A percentile compares a stretch with the other conserved stretches of the same genome.
phyloP scores from a whole-genome alignment of 306 rosid species.

The cucumber (Cucumis sativus) region DNA sequence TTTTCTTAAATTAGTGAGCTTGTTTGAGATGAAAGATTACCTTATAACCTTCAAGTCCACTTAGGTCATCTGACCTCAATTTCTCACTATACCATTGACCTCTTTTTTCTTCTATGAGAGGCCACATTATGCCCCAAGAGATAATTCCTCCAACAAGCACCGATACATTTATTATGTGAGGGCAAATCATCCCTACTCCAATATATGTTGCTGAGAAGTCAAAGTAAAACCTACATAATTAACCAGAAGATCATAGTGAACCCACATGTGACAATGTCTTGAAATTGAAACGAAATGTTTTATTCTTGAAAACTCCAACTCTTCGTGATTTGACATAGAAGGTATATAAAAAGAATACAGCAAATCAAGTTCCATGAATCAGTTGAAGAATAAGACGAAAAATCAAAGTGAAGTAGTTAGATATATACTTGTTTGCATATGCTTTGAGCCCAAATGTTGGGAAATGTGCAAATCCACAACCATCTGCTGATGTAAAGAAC shows the following conservation, averaged over 20 bases:
- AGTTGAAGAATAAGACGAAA: neutral
- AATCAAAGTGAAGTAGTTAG: neutral
- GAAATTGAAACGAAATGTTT: neutral
- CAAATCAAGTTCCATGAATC: neutral
- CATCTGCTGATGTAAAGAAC: conserved; percentile 23
- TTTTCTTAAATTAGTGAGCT: neutral
- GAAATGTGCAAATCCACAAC: conserved; percentile 28
- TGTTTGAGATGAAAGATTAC: conserved; percentile 13
- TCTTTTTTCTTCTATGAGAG: conserved; percentile 24
- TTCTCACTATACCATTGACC: conserved; percentile 29
- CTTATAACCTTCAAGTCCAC: conserved; percentile 36
- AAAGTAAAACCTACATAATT: conserved; percentile 25
- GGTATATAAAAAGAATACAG: neutral
- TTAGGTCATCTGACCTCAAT: conserved; percentile 10
- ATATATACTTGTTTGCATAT: conserved; percentile 9
- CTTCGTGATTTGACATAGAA: neutral
- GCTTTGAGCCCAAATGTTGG: conserved; percentile 36
- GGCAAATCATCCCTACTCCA: conserved; percentile 45
- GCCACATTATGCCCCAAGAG: conserved; percentile 45
- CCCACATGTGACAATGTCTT: neutral
- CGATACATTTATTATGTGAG: conserved; percentile 30
- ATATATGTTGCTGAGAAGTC: conserved; percentile 38
- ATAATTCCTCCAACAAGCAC: conserved; percentile 35
- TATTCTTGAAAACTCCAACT: neutral
- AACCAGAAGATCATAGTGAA: neutral